These are phyloP conservation scores for Amylocystis lapponica DNA, from an alignment of 768 basidiomycete genomes.

Conservation along the genomic window DNA sequence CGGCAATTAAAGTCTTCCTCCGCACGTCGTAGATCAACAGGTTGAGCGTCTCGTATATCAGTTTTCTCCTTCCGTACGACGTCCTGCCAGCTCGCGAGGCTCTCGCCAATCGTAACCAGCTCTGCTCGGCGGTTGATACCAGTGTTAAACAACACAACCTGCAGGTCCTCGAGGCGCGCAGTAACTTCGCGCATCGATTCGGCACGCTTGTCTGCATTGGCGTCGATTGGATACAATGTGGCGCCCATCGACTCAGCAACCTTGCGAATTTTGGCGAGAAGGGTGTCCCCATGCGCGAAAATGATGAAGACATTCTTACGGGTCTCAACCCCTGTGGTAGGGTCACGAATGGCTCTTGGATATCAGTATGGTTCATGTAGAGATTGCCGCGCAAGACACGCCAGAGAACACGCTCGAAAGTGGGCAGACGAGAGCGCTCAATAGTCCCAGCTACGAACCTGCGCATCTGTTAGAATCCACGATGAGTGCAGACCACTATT, in stretches of 20 bases:
- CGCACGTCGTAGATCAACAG: conserved; percentile 92
- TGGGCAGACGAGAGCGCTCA: conserved; percentile 84
- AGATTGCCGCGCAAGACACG: conserved; percentile 95
- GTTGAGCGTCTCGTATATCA: conserved; percentile 94
- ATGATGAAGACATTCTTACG: conserved; percentile 99
- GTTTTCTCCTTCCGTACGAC: conserved; percentile 93
- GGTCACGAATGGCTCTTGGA: conserved; percentile 90
- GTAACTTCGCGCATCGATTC: conserved; percentile 88
- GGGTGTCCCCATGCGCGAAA: conserved; percentile 91
- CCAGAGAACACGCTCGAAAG: conserved; percentile 97
- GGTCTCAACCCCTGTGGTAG: conserved; percentile 73
- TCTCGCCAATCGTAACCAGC: conserved; percentile 80
- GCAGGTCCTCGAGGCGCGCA: conserved; percentile 84
- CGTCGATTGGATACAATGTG: conserved; percentile 92
- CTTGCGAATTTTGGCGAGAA: conserved; percentile 95
- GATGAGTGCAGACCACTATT: neutral
- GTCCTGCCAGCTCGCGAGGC: conserved; percentile 85
- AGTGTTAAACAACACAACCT: conserved; percentile 87
- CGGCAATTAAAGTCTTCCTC: conserved; percentile 91
- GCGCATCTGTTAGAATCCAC: neutral
- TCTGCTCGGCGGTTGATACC: conserved; percentile 76
- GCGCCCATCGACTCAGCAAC: conserved; percentile 99
- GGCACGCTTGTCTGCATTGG: conserved; percentile 87
- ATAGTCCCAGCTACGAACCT: conserved; percentile 97
- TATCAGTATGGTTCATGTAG: conserved; percentile 98